Conservation (phyloP, 1,284 basidiomycete genomes). For the Cryptococcus amylolentus region DNA sequence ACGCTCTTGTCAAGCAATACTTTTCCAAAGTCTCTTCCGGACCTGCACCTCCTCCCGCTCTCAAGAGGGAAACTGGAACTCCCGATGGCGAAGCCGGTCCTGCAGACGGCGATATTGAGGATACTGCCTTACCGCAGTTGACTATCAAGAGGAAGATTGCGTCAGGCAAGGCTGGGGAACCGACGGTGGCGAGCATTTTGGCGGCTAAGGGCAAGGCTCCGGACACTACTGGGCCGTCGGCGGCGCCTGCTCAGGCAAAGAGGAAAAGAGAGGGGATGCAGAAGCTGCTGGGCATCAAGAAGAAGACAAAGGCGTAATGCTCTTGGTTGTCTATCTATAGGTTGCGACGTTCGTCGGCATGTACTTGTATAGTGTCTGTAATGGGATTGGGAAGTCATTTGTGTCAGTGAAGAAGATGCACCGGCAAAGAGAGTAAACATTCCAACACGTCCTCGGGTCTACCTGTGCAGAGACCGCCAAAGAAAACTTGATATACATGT, state of each 20-base stretch:
- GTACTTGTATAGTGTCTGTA: neutral
- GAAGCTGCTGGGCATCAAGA: constrained; percentile 59
- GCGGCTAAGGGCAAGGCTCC: constrained; percentile 64
- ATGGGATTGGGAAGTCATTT: neutral
- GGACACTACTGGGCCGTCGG: constrained; percentile 46
- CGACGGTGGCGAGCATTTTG: constrained; percentile 66
- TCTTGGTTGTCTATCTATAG: neutral
- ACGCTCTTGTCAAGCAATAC: constrained; percentile 76
- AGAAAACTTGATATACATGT: no score
- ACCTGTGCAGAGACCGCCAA: no score
- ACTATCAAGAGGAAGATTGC: constrained; percentile 68
- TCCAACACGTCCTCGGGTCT: no score
- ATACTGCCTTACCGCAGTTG: constrained; percentile 47
- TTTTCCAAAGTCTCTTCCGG: constrained; percentile 67
- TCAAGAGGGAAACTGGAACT: constrained; percentile 31
- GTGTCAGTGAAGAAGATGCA: no score
- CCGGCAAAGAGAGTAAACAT: no score
- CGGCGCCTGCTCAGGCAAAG: constrained; percentile 57
- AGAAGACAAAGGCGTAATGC: constrained; percentile 27
- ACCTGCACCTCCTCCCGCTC: constrained; percentile 35
- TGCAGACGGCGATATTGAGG: constrained; percentile 11
- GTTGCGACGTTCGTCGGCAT: neutral
- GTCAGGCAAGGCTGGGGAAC: constrained; percentile 52
- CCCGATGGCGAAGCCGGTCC: constrained; percentile 8
- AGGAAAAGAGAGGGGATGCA: constrained; percentile 51